These are phyloP conservation scores for Conticribra weissflogii DNA, from an alignment of 108 stramenopile species.

Conservation along the genomic window DNA sequence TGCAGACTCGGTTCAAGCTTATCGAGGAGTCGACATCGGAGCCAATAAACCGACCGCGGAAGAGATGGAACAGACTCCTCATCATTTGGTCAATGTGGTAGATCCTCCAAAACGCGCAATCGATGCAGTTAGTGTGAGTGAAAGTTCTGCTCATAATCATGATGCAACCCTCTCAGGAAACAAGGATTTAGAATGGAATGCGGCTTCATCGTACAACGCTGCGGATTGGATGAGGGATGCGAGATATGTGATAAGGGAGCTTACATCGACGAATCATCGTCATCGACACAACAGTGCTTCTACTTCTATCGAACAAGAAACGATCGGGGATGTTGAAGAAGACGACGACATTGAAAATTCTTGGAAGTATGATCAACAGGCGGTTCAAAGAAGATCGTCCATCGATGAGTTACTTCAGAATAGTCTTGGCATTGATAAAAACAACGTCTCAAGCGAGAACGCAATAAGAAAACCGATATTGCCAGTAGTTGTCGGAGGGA, in stretches of 20 bases:
- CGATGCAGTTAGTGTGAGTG: too few species aligned
- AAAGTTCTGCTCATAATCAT: too few species aligned
- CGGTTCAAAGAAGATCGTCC: conserved; percentile 18
- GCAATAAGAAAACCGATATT: conserved; percentile 37
- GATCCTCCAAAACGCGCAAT: conserved; percentile 46
- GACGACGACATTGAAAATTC: not conserved
- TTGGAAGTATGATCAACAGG: conserved; percentile 8
- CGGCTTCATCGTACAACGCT: conserved; percentile 71
- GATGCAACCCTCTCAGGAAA: not conserved
- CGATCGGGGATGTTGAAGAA: not conserved
- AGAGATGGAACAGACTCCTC: conserved; percentile 82
- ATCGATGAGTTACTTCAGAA: conserved; percentile 22
- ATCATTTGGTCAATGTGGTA: conserved; percentile 88
- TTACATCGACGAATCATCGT: conserved; percentile 33
- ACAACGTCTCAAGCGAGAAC: not conserved
- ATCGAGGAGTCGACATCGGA: conserved; percentile 89
- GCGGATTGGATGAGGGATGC: conserved; percentile 91
- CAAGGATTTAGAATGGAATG: not conserved
- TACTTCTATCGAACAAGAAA: not conserved
- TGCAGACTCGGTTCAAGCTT: conserved; percentile 95
- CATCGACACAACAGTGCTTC: conserved; percentile 8
- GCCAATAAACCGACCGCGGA: conserved; percentile 92
- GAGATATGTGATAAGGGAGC: conserved; percentile 50
- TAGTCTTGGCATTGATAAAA: not conserved
- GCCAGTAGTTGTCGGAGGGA: conserved; percentile 90